A percentile compares a stretch with the other conserved stretches of the same genome.
phyloP scores from a whole-genome alignment of 2,329 filamentous ascomycete genomes.

The Botrytis hyacinthi region DNA sequence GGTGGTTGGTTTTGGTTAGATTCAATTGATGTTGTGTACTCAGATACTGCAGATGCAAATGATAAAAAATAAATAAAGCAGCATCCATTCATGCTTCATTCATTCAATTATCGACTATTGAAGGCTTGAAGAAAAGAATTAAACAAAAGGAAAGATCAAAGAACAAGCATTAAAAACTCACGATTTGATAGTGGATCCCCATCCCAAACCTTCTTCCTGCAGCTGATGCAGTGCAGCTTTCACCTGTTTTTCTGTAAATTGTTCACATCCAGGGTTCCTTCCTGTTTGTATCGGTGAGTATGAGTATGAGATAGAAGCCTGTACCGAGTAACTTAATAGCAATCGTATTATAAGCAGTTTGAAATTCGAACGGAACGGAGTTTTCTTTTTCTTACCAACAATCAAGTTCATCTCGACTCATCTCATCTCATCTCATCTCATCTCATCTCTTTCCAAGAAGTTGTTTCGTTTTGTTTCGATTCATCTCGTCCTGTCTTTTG shows the following conservation, averaged over 20 bases:
- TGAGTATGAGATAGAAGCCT: background rate
- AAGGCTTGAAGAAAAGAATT: background rate
- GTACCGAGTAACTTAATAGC: background rate
- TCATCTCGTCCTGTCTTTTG: background rate
- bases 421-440: background rate
- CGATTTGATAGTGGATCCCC: background rate
- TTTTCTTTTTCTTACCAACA: slow-evolving; percentile 4
- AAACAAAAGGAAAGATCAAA: background rate
- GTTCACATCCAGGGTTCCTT: slow-evolving; percentile 7
- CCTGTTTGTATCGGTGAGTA: slow-evolving; percentile 2
- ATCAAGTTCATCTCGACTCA: background rate
- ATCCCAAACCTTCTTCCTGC: background rate
- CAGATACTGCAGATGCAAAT: rapidly evolving
- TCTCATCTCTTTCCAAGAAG: background rate
- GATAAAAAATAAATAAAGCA: background rate
- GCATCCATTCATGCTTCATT: background rate
- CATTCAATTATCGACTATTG: background rate
- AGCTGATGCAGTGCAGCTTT: background rate
- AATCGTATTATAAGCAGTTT: background rate
- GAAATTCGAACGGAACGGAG: background rate
- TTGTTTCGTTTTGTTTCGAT: background rate
- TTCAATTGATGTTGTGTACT: background rate
- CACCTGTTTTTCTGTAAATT: background rate
- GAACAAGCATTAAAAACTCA: background rate
- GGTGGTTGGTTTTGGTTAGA: background rate